A percentile compares a stretch with the other conserved stretches of the same genome.
phyloP scores from a whole-genome alignment of 164 flowering plant genomes.

The Vitis cinerea region DNA sequence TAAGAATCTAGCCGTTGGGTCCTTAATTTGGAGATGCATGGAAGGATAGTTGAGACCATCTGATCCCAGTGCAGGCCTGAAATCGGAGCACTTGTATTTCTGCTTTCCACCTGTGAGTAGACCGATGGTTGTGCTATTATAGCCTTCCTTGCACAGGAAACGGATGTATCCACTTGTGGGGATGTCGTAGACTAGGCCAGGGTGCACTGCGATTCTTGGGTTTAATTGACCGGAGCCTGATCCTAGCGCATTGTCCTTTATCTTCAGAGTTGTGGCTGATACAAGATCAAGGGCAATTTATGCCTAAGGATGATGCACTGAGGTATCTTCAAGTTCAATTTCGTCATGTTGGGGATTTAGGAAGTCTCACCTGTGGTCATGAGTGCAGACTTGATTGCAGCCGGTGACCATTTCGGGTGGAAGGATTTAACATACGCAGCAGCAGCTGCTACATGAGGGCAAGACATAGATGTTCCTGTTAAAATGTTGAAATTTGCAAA shows the following conservation, averaged over 20 bases:
- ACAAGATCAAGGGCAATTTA: not conserved
- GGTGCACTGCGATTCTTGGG: slow-evolving; percentile 51
- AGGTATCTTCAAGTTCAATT: too few relatives aligned
- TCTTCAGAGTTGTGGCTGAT: slow-evolving; percentile 47
- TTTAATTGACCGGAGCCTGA: slow-evolving; percentile 61
- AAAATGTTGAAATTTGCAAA: slow-evolving; percentile 31
- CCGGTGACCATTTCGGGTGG: slow-evolving; percentile 74
- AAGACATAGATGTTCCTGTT: slow-evolving; percentile 83
- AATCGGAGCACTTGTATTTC: slow-evolving; percentile 33
- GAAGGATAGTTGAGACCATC: slow-evolving; percentile 86
- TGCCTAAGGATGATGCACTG: too few relatives aligned
- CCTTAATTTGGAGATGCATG: slow-evolving; percentile 41
- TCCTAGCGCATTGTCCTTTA: slow-evolving; percentile 25
- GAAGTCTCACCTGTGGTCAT: slow-evolving; percentile 68
- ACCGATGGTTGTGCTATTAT: slow-evolving; percentile 38
- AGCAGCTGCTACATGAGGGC: slow-evolving; percentile 60
- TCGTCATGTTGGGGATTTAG: not conserved
- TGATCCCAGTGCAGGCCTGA: slow-evolving; percentile 30
- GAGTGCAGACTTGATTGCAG: slow-evolving; percentile 78
- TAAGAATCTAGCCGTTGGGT: slow-evolving; percentile 6
- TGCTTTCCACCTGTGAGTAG: slow-evolving; percentile 31
- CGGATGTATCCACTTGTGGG: slow-evolving; percentile 35
- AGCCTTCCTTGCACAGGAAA: slow-evolving; percentile 65
- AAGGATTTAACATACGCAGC: slow-evolving; percentile 76
- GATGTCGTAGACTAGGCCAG: slow-evolving; percentile 64